Conservation (phyloP, 768 basidiomycete species). For the Termitomyces sp. region DNA sequence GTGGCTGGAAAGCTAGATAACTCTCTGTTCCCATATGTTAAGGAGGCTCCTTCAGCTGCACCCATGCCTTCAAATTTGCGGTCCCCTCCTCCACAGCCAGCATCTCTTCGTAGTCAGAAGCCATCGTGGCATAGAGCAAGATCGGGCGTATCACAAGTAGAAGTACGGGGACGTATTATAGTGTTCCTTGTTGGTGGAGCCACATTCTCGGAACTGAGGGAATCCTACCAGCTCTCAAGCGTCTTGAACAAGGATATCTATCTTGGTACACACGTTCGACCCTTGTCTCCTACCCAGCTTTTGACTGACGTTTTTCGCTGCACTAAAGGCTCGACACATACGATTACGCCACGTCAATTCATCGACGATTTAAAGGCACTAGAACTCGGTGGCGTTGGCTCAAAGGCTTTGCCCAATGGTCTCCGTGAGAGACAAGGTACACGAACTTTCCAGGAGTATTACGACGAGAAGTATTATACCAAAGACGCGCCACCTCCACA, state of each 20-base stretch:
- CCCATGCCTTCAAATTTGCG: constrained; percentile 46
- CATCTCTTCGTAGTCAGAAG: constrained; percentile 85
- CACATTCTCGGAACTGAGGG: constrained; percentile 93
- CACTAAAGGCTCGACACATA: constrained; percentile 81
- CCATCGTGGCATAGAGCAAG: constrained; percentile 86
- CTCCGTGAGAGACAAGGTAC: constrained; percentile 47
- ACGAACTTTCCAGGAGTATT: constrained; percentile 69
- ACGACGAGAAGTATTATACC: constrained; percentile 77
- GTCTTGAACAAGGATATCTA: constrained; percentile 83
- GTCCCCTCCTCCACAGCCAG: constrained; percentile 53
- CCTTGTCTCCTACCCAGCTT: background rate
- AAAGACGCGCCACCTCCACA: constrained; percentile 59
- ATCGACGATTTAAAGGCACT: constrained; percentile 85
- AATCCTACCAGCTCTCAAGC: constrained; percentile 77
- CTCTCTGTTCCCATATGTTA: constrained; percentile 86
- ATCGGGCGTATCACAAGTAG: constrained; percentile 42
- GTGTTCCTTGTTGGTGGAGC: constrained; percentile 94
- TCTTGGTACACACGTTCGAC: constrained; percentile 62
- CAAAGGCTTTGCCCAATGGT: constrained; percentile 68
- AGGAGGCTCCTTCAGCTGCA: constrained; percentile 64
- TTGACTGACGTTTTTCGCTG: background rate
- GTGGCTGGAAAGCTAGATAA: constrained; percentile 73
- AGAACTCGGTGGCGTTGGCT: constrained; percentile 85
- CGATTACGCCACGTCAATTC: constrained; percentile 79
- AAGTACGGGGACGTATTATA: constrained; percentile 74